These are phyloP conservation scores for Glonium stellatum DNA, from an alignment of 495 filamentous ascomycete species.

Conservation along the genomic window DNA sequence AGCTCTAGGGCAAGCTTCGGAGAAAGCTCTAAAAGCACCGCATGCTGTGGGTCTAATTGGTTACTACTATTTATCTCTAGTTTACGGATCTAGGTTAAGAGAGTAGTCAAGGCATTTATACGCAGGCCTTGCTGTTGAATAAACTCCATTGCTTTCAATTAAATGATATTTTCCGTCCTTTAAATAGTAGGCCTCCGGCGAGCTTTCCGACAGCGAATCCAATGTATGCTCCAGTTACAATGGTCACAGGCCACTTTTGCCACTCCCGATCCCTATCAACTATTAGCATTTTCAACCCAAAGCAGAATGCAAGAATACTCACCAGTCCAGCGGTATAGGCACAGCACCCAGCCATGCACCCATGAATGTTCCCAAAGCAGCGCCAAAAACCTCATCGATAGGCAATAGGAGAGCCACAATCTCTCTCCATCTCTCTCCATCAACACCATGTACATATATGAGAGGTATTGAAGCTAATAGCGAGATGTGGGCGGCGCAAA, in stretches of 20 bases:
- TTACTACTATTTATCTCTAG: too few species aligned
- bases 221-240: conserved; percentile 63
- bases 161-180: conserved; percentile 59
- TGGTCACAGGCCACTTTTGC: conserved; percentile 96
- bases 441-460: conserved; percentile 78
- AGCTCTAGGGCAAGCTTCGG: too few species aligned
- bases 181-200: conserved; percentile 50
- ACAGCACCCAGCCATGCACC: conserved; percentile 76
- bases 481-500: conserved; percentile 75
- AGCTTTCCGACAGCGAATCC: conserved; percentile 59
- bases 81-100: too few species aligned
- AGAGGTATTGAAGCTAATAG: conserved; percentile 66
- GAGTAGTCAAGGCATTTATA: too few species aligned
- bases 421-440: conserved; percentile 64
- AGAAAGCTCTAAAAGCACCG: too few species aligned
- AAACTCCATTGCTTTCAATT: conserved; percentile 24
- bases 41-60: too few species aligned
- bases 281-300: conserved; percentile 6
- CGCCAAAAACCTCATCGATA: conserved; percentile 65
- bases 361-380: conserved; percentile 51
- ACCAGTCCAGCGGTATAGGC: conserved; percentile 94
- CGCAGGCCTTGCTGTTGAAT: background rate
- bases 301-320: conserved; percentile 28
- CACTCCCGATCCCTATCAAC: conserved; percentile 70
- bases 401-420: conserved; percentile 50